Evolutionary conservation across 108 stramenopile genomes (phyloP).

Genomic region (Skeletonema potamos): DNA sequence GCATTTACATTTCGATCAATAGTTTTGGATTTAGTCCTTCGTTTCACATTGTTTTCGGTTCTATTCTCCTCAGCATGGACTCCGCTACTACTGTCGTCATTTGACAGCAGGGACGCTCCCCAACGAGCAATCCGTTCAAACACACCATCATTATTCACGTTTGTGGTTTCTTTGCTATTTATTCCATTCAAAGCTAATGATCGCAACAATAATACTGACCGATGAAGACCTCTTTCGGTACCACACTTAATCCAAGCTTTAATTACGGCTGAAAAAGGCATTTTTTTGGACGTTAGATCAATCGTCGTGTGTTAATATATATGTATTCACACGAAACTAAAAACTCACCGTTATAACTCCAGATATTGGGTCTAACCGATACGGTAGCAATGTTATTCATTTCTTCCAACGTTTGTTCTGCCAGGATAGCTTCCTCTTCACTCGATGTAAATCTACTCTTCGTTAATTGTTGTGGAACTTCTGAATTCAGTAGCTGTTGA

Average conservation of each 20-base stretch:
- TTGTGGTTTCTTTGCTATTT: not conserved
- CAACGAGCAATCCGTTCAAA: constrained; percentile 17
- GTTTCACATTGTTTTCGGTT: not conserved
- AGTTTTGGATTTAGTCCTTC: not conserved
- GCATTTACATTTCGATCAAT: not conserved
- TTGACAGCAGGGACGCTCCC: constrained; percentile 18
- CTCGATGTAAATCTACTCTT: constrained; percentile 28
- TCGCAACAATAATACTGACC: constrained; percentile 12
- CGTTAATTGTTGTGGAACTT: constrained; percentile 1
- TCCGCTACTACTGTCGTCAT: not conserved
- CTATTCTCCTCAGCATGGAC: not conserved
- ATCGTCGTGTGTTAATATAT: no score
- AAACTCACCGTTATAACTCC: constrained; percentile 45
- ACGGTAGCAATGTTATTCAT: constrained; percentile 26
- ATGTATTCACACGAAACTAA: not conserved
- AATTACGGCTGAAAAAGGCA: constrained; percentile 17
- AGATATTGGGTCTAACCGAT: constrained; percentile 32
- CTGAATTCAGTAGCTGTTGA: not conserved
- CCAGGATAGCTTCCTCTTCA: constrained; percentile 38
- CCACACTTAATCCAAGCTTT: constrained; percentile 33
- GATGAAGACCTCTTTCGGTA: constrained; percentile 25
- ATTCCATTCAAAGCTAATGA: constrained; percentile 18
- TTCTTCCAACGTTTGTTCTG: constrained; percentile 40
- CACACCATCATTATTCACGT: not conserved
- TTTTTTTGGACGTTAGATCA: no score